Evolutionary conservation across 495 filamentous ascomycete species (phyloP).

Genomic region (Opeltia flavorubescens): DNA sequence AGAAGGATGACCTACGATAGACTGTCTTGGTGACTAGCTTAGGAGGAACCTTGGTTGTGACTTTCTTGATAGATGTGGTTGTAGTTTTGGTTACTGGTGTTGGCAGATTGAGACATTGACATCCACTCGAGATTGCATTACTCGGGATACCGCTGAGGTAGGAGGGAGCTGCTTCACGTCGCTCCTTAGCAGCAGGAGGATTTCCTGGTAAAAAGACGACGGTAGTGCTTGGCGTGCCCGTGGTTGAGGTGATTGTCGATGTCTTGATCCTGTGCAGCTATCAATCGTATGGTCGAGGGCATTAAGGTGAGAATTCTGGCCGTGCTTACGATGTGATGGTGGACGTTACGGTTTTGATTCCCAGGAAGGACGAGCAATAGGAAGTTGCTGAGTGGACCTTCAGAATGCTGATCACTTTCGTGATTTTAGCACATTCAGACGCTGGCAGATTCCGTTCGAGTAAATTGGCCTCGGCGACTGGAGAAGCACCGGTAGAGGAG

Average conservation of each 20-base stretch:
- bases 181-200: slow-evolving; percentile 5
- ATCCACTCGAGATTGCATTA: background rate
- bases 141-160: background rate
- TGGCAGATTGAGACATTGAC: background rate
- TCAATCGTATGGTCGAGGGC: background rate
- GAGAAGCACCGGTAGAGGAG: background rate
- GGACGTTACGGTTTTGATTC: background rate
- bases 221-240: slow-evolving; percentile 6
- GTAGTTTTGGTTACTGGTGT: background rate
- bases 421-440: slow-evolving; percentile 1
- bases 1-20: background rate
- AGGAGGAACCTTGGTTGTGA: background rate
- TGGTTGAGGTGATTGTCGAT: slow-evolving; percentile 3
- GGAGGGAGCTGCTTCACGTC: slow-evolving; percentile 1
- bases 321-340: background rate
- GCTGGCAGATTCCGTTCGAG: background rate
- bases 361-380: slow-evolving; percentile 2
- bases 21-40: background rate
- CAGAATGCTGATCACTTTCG: background rate
- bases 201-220: slow-evolving; percentile 10
- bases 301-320: too few relatives aligned
- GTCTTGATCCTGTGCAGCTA: background rate
- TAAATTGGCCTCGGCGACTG: background rate
- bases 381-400: slow-evolving; percentile 1
- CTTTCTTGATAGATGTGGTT: background rate